phyloP scores from a whole-genome alignment of 371 early-diverging fungal species.

The Rhizopus stolonifer region DNA sequence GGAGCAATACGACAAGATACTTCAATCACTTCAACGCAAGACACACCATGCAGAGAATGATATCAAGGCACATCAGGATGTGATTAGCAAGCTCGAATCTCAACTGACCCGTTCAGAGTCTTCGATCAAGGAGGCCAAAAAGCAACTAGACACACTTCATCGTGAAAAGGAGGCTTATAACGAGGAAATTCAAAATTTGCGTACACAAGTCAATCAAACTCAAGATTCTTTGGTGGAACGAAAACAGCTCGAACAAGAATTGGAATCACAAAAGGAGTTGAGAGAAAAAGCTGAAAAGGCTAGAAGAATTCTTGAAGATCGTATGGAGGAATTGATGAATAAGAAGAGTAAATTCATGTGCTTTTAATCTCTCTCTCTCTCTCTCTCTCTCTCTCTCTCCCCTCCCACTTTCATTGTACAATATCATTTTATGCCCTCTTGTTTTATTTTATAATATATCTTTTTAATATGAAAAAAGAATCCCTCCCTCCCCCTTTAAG shows the following conservation, averaged over 20 bases:
- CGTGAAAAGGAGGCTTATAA: conserved; percentile 43
- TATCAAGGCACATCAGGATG: conserved; percentile 43
- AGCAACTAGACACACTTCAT: conserved; percentile 38
- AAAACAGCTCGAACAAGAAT: conserved; percentile 27
- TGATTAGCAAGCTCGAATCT: conserved; percentile 41
- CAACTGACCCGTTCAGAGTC: conserved; percentile 43
- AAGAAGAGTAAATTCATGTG: conserved; percentile 57
- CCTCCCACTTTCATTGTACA: too few relatives aligned
- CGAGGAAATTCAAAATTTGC: conserved; percentile 40
- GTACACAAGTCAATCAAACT: conserved; percentile 38
- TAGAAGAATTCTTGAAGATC: conserved; percentile 42
- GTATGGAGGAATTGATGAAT: conserved; percentile 53
- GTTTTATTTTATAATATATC: too few relatives aligned
- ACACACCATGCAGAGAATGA: conserved; percentile 41
- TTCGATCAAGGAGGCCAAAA: conserved; percentile 39
- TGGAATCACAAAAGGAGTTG: conserved; percentile 35
- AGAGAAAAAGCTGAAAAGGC: conserved; percentile 56
- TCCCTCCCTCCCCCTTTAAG: not conserved
- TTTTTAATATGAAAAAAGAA: too few relatives aligned
- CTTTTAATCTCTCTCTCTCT: conserved; percentile 29
- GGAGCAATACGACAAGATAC: conserved; percentile 48
- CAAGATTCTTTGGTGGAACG: conserved; percentile 26
- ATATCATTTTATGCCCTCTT: too few relatives aligned
- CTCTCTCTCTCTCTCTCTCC: too few relatives aligned
- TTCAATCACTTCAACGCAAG: conserved; percentile 49